A percentile compares a stretch with the other conserved stretches of the same genome.
These are phyloP conservation scores for Pseudogymnoascus sp. DNA, from an alignment of 2,329 filamentous ascomycete genomes.

Conservation along the genomic window DNA sequence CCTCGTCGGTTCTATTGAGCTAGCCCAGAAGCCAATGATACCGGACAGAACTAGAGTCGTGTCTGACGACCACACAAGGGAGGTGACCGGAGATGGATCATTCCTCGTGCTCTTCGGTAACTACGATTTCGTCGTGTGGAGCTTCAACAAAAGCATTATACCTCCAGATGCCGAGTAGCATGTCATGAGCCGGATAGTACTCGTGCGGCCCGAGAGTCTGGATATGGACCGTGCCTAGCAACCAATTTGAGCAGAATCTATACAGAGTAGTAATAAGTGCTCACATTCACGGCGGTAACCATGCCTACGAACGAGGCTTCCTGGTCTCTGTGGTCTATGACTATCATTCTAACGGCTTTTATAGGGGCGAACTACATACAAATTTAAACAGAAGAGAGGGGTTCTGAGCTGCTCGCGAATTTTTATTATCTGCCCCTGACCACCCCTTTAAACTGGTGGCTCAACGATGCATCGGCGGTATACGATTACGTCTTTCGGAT, in stretches of 20 bases:
- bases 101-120: constrained; percentile 10
- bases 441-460: neutral
- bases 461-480: neutral
- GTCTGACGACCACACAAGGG: neutral
- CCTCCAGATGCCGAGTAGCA: neutral
- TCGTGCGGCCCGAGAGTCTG: neutral
- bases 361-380: neutral
- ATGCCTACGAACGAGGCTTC: neutral
- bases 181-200: neutral
- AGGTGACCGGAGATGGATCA: constrained; percentile 2
- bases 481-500: neutral
- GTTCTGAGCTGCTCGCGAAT: neutral
- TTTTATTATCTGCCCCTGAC: neutral
- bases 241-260: neutral
- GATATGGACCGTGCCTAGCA: neutral
- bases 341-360: neutral
- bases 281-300: neutral
- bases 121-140: constrained; percentile 10
- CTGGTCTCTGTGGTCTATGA: neutral
- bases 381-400: neutral
- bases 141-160: constrained; percentile 3
- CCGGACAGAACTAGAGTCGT: neutral
- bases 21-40: neutral
- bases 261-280: neutral
- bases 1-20: neutral